phyloP scores from a whole-genome alignment of 2,329 filamentous ascomycete species.

The Alternaria sp. region DNA sequence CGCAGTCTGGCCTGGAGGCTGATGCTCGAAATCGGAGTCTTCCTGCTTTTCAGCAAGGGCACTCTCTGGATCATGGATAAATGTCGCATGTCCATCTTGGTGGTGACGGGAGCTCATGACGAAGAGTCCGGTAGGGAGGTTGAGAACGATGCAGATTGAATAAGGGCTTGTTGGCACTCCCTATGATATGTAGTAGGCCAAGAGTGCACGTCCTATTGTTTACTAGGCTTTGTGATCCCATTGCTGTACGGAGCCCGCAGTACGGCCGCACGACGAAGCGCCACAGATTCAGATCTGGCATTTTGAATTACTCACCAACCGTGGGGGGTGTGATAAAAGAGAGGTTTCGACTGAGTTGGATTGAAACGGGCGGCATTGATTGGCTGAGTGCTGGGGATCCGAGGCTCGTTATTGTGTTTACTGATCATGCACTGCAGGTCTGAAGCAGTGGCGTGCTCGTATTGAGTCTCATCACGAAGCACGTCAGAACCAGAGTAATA shows the following conservation, averaged over 20 bases:
- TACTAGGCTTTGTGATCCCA: not conserved
- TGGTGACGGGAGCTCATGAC: not conserved
- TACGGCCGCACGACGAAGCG: not conserved
- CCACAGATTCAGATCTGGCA: not conserved
- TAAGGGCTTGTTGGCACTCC: not conserved
- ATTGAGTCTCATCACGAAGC: not conserved
- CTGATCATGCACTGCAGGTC: slow-evolving; percentile 3
- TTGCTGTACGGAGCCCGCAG: not conserved
- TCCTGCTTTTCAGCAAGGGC: not conserved
- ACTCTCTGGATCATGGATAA: not conserved
- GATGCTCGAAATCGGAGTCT: not conserved
- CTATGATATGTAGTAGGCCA: not conserved
- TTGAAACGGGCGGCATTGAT: not conserved
- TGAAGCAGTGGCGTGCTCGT: not conserved
- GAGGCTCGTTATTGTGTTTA: slow-evolving; percentile 6
- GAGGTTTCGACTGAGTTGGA: not conserved
- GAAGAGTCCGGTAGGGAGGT: not conserved
- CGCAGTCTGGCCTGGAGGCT: not conserved
- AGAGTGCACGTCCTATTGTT: not conserved
- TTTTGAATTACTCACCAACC: not conserved
- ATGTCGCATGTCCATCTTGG: not conserved
- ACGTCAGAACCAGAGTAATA: not conserved
- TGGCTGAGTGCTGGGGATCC: not conserved
- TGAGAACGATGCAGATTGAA: not conserved
- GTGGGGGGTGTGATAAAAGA: not conserved